Conservation (phyloP, 495 filamentous ascomycete genomes). For the Aspergillus bertholletiae region DNA sequence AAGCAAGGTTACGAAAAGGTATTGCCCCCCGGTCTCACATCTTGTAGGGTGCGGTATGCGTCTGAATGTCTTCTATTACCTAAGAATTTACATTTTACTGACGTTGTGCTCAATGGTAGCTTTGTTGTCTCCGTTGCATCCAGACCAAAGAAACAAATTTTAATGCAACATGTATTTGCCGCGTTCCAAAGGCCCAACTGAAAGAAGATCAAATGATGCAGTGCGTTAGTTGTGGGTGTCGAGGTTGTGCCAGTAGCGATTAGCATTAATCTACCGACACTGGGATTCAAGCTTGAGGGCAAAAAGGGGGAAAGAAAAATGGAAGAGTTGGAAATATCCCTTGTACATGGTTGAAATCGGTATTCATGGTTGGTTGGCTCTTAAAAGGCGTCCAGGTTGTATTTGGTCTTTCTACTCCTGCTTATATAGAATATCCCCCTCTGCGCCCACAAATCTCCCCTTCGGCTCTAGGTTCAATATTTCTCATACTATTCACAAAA, state of each 20-base stretch:
- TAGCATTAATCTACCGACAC: slow-evolving; percentile 27
- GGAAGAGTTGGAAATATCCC: no score
- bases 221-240: slow-evolving; percentile 94
- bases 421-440: no score
- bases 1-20: slow-evolving; percentile 99
- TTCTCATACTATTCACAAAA: no score
- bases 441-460: no score
- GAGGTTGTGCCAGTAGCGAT: slow-evolving; percentile 85
- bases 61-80: not conserved
- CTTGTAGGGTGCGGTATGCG: no score
- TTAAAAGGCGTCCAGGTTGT: not conserved
- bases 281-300: not conserved
- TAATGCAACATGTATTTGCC: slow-evolving; percentile 95
- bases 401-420: not conserved
- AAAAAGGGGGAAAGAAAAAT: no score
- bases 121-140: slow-evolving; percentile 94
- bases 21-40: slow-evolving; percentile 2
- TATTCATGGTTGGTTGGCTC: not conserved
- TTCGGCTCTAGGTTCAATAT: no score
- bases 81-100: not conserved
- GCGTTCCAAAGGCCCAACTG: slow-evolving; percentile 86
- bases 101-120: slow-evolving; percentile 36
- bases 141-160: slow-evolving; percentile 99
- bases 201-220: slow-evolving; percentile 88
- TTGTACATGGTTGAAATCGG: not conserved